Percentiles rank a stretch among this genome's conserved stretches.
Evolutionary conservation across 1,284 basidiomycete genomes (phyloP).

Genomic region (Volvariella surrecta): DNA sequence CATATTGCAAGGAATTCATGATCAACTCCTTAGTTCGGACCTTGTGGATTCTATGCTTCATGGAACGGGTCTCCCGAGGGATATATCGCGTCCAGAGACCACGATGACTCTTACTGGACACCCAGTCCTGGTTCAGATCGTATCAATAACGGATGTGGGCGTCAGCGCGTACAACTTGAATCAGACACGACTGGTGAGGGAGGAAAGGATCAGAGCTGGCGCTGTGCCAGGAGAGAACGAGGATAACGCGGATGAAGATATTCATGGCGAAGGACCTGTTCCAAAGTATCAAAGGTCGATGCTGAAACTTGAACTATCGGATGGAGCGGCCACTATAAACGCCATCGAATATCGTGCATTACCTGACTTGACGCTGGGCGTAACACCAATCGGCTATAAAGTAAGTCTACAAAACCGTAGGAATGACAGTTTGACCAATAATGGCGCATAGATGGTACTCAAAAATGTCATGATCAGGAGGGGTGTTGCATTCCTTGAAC

Average conservation of each 20-base stretch:
- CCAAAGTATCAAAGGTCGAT: constrained; percentile 68
- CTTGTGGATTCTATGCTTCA: constrained; percentile 59
- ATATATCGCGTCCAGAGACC: constrained; percentile 29
- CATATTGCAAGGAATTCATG: constrained; percentile 39
- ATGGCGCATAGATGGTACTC: constrained; percentile 44
- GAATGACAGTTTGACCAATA: constrained; percentile 4
- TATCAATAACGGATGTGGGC: constrained; percentile 67
- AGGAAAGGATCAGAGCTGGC: constrained; percentile 48
- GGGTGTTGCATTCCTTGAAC: constrained; percentile 65
- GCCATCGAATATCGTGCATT: constrained; percentile 63
- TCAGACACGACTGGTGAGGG: constrained; percentile 52
- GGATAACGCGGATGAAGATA: constrained; percentile 47
- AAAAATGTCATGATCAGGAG: constrained; percentile 52
- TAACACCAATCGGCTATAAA: constrained; percentile 67
- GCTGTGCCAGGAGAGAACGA: constrained; percentile 39
- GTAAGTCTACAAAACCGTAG: constrained; percentile 25
- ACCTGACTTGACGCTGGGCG: constrained; percentile 51
- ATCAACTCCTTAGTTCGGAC: constrained; percentile 64
- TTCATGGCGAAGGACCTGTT: constrained; percentile 53
- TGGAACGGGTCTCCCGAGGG: constrained; percentile 54
- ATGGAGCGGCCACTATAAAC: constrained; percentile 50
- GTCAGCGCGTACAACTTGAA: constrained; percentile 61
- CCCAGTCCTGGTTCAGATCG: constrained; percentile 60
- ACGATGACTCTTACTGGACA: constrained; percentile 29
- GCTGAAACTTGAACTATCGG: constrained; percentile 58